Percentiles rank a stretch among this genome's conserved stretches.
Conservation (phyloP, 345 rosid genomes). For the Ceriops zippeliana region DNA sequence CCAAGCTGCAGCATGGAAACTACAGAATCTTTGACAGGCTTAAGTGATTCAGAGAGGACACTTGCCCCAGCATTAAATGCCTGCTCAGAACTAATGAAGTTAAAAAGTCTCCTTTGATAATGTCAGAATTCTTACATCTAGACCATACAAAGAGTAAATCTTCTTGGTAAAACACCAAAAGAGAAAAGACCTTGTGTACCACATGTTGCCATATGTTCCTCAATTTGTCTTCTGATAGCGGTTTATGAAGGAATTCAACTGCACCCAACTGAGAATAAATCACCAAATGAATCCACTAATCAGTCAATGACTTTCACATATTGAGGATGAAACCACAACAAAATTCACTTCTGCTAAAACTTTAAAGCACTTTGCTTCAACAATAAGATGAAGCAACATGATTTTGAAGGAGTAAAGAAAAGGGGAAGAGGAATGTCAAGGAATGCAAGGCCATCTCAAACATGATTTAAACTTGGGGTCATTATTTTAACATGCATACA, state of each 20-base stretch:
- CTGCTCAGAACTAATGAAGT: constrained; percentile 40
- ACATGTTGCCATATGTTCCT: constrained; percentile 97
- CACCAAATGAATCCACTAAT: constrained; percentile 16
- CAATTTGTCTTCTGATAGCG: constrained; percentile 73
- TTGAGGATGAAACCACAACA: neutral
- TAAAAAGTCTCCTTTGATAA: constrained; percentile 13
- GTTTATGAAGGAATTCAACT: constrained; percentile 89
- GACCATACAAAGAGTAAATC: constrained; percentile 1
- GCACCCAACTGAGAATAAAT: constrained; percentile 80
- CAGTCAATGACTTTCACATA: neutral
- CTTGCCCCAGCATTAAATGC: constrained; percentile 67
- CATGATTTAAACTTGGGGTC: too few species aligned
- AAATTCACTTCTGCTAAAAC: neutral
- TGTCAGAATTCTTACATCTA: neutral
- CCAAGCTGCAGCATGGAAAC: constrained; percentile 53
- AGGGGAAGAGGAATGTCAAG: too few species aligned
- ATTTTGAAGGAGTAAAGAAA: too few species aligned
- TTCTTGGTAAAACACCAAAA: too few species aligned
- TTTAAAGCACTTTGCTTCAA: too few species aligned
- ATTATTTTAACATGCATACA: too few species aligned
- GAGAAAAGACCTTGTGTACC: constrained; percentile 66
- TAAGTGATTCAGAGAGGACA: constrained; percentile 50
- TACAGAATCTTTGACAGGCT: constrained; percentile 68
- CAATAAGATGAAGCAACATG: too few species aligned
- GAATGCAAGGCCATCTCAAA: too few species aligned